Evolutionary conservation across 2,329 filamentous ascomycete genomes (phyloP), one percentile per base, ranked within the genome.

Genomic region (Colletotrichum acutatum): DNA sequence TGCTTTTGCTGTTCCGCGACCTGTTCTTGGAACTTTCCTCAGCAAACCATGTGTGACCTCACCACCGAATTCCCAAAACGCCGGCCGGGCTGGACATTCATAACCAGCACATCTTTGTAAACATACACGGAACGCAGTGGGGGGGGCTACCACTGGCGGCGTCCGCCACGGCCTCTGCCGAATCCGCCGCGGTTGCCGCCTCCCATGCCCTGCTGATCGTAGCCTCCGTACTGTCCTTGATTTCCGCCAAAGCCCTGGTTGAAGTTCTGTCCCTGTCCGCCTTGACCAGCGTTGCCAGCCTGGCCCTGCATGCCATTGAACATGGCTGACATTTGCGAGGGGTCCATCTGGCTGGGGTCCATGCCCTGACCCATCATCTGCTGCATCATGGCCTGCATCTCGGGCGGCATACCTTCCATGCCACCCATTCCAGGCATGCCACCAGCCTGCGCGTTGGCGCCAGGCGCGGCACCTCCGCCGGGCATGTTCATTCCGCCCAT

Each of bases 341-440:
- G 87, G 74, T 92, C 90, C 89, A 92, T 91, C 81, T 92, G 90
- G 74, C 86, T 90, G 53, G 90, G 90, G 75, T 92, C 90, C 84
- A 92, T 90, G 26, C 90, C 90, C 0, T 86, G 85, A 0, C 88
- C 86, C 88, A 92, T 91, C 90, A 92, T 91, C 80, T 92, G 90
- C 80, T 92, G 90, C 89, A 92, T 90, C 88, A 92, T 91, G 58
- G 86, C 85, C 79, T 92, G 90, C 89, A 92, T 92, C 78, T 92
- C 90, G 0, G 90, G 87, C 3, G 89, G 83, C 81, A 92, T 90
- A n/a, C 88, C 89, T 28, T 92, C 90, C 88, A 91, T 90, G 4
- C 88, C 88, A 0, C 86, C 77, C 84, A 90, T 89, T 7, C 83
- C 83, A 0, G 82, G 80, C 85, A 88, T 87, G 2, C 81, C 84